A percentile compares a stretch with the other conserved stretches of the same genome.
These are phyloP conservation scores for Benincasa hispida DNA, from an alignment of 306 rosid genomes.

Conservation along the genomic window DNA sequence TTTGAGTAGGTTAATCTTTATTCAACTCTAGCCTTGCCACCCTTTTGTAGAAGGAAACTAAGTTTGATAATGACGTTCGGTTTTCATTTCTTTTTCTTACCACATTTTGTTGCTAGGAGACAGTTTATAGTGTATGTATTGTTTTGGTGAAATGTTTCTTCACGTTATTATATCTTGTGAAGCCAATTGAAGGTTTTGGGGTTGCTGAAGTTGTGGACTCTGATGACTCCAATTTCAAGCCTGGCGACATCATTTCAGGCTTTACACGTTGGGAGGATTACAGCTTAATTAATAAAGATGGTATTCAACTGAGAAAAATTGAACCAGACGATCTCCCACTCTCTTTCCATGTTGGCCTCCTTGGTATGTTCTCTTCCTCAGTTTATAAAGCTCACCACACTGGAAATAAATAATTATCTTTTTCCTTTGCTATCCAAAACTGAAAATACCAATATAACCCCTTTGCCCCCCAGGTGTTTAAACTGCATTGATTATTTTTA, in stretches of 20 bases:
- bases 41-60: not conserved
- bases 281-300: constrained; percentile 21
- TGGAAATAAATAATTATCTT: not conserved
- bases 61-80: not conserved
- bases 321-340: constrained; percentile 24
- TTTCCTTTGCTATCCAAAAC: not conserved
- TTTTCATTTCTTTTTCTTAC: not conserved
- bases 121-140: not conserved
- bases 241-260: constrained; percentile 28
- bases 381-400: not conserved
- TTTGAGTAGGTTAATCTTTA: not conserved
- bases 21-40: not conserved
- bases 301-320: constrained; percentile 23
- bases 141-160: not conserved
- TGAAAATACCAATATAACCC: not conserved
- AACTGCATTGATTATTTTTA: no score
- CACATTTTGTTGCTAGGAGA: not conserved
- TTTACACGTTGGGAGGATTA: constrained; percentile 41
- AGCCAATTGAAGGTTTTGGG: constrained; percentile 45
- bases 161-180: constrained; percentile 5
- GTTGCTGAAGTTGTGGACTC: constrained; percentile 34
- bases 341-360: constrained; percentile 44
- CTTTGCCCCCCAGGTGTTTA: no score
- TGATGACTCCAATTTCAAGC: constrained; percentile 28
- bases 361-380: constrained; percentile 23